Base-by-base conservation (phyloP, 768 basidiomycete species). In the Boletus sp. region DNA sequence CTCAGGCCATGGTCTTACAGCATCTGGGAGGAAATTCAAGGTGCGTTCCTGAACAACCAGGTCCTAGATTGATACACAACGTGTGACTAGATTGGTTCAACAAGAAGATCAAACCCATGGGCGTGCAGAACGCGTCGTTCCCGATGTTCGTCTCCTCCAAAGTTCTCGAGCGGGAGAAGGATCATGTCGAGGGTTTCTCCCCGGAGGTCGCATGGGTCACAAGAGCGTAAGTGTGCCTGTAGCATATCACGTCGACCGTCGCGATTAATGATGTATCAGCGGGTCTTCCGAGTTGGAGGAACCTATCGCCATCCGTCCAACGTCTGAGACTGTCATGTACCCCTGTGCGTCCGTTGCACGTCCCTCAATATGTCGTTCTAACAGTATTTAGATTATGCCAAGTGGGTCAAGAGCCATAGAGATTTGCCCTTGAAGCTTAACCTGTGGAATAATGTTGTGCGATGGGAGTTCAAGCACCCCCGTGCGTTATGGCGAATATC, bases 131-230 rank as follows among this genome's bases (percentile, higher is more conserved):
- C 70, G 87, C 93, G 5, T 99, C 98, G 69, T 99, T 99, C 82
- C 97, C 97, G 4, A 98, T 99, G 93, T 98, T 98, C 64, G 90
- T 99, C 33, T 95, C 94, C 0, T 72, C 82, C 54, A 93, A 90
- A 53, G 90, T 95, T 25, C 82, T 99, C 53, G 95, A 99, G 72
- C 83, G 90, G 50, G 97, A 99, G 73, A 98, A 98, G 76, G 86
- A 98, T 64, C 97, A 99, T 70, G 93, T 99, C 55, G 97, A 98
- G 71, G 97, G 97, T 3, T 99, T 99, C 76, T 96, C 96, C 53
- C 95, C 97, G 4, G 97, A 99, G 73, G 97, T 99, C 33, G 97
- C 97, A n/a, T 99, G 97, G 97, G 97, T 99, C 53, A 99, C 97
- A 25, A 80, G 83, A 73, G 96, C 96, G 90, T 93, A 65, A 67